phyloP scores from a whole-genome alignment of 352 stramenopile genomes.

The Globisporangium cylindrosporum region DNA sequence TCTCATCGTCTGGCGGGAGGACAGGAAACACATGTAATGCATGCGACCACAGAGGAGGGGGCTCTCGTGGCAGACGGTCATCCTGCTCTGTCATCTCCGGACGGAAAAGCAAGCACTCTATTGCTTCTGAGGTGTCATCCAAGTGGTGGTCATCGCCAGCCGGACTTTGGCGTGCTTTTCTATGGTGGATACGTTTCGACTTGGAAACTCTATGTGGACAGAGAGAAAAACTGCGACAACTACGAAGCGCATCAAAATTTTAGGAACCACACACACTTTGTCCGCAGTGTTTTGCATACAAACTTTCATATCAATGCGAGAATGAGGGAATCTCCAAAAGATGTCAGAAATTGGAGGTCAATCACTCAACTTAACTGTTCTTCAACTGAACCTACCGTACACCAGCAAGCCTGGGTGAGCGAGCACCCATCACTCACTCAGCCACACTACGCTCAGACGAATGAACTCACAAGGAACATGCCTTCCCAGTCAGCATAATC shows the following conservation, averaged over 20 bases:
- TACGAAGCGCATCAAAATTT: neutral
- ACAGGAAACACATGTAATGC: neutral
- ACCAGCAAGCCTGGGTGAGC: neutral
- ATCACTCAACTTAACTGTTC: slow-evolving; percentile 1
- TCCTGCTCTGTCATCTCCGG: neutral
- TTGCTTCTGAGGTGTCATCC: neutral
- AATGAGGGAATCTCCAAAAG: neutral
- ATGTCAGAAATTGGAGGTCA: slow-evolving; percentile 1
- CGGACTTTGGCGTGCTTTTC: neutral
- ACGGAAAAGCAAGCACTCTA: neutral
- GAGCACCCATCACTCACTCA: neutral
- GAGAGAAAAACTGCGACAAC: neutral
- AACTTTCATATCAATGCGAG: neutral
- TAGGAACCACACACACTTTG: neutral
- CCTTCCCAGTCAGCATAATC: neutral
- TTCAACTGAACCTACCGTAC: slow-evolving; percentile 6
- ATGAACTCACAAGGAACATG: neutral
- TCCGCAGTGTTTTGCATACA: neutral
- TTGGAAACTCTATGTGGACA: neutral
- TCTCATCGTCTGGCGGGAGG: neutral
- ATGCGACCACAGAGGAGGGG: neutral
- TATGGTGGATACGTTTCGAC: neutral
- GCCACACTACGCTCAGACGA: neutral
- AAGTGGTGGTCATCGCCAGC: neutral
- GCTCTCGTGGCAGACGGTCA: neutral